phyloP scores from a whole-genome alignment of 495 filamentous ascomycete genomes.

The Aspergillus homomorphus region DNA sequence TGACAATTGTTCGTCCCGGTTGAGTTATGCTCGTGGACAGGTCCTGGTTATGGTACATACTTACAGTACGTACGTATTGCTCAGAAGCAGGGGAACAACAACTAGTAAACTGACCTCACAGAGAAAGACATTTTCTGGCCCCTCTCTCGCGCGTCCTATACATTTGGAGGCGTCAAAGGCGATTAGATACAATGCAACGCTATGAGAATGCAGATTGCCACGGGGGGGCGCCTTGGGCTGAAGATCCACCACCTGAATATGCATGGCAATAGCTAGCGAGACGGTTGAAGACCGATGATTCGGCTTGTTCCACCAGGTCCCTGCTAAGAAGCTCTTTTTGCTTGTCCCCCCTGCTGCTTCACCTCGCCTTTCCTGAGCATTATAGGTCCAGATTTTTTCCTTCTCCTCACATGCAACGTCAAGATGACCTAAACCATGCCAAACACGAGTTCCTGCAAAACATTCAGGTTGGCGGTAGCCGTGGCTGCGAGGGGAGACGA shows the following conservation, averaged over 20 bases:
- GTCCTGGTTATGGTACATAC: not conserved
- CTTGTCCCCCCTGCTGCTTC: not conserved
- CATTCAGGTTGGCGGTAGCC: not conserved
- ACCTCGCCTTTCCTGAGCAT: not conserved
- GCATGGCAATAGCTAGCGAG: not conserved
- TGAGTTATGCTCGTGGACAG: not conserved
- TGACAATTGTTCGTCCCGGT: not conserved
- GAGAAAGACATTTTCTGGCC: too few species aligned
- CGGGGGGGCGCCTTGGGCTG: not conserved
- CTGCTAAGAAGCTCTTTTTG: not conserved
- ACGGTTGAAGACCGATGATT: not conserved
- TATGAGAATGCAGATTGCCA: not conserved
- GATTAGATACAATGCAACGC: slow-evolving; percentile 1
- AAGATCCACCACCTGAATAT: not conserved
- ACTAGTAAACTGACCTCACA: not conserved
- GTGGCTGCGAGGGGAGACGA: not conserved
- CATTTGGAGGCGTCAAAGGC: not conserved
- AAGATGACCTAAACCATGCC: slow-evolving; percentile 1
- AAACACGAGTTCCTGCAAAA: slow-evolving; percentile 6
- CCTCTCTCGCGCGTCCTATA: too few species aligned
- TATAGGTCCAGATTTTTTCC: not conserved
- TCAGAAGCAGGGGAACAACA: not conserved
- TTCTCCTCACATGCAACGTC: slow-evolving; percentile 1
- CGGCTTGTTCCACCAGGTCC: not conserved
- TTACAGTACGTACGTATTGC: not conserved